phyloP scores from a whole-genome alignment of 495 filamentous ascomycete species.

The Coniosporium apollinis region DNA sequence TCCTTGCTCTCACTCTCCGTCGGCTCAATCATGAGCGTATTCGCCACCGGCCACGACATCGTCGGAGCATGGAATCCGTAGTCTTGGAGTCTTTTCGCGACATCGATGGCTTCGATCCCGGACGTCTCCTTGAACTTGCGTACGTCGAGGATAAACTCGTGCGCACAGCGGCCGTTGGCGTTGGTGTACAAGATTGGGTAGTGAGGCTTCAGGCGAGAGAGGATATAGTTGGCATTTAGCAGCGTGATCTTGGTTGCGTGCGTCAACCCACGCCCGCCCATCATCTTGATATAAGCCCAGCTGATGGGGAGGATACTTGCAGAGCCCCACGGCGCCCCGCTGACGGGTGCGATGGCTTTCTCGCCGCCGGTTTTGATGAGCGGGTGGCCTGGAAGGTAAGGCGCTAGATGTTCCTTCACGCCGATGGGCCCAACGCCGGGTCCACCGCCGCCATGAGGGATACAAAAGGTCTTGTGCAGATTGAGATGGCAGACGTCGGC shows the following conservation, averaged over 20 bases:
- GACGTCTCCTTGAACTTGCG: slow-evolving; percentile 69
- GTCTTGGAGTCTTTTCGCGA: slow-evolving; percentile 94
- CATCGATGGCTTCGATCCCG: slow-evolving; percentile 86
- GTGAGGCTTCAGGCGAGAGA: slow-evolving; percentile 74
- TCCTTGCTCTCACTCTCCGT: slow-evolving; percentile 89
- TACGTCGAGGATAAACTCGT: slow-evolving; percentile 95
- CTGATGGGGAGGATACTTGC: slow-evolving; percentile 92
- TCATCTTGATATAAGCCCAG: slow-evolving; percentile 96
- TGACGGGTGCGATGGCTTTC: slow-evolving; percentile 52
- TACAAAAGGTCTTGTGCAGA: slow-evolving; percentile 98
- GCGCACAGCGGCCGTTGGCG: slow-evolving; percentile 69
- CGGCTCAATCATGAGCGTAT: slow-evolving; percentile 97
- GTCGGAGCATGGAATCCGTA: slow-evolving; percentile 98
- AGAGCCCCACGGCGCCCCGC: slow-evolving; percentile 77
- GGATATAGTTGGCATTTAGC: slow-evolving; percentile 96
- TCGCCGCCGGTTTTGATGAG: slow-evolving; percentile 46
- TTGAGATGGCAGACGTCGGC: slow-evolving; percentile 98
- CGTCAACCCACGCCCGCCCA: slow-evolving; percentile 82
- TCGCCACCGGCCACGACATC: slow-evolving; percentile 94
- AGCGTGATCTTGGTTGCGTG: slow-evolving; percentile 88
- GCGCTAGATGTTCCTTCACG: slow-evolving; percentile 64
- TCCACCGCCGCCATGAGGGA: slow-evolving; percentile 91
- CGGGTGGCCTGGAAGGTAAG: slow-evolving; percentile 65
- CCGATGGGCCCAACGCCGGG: slow-evolving; percentile 93
- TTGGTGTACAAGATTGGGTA: slow-evolving; percentile 92